Conservation (phyloP, 2,329 filamentous ascomycete species). For the Pezizomycotina sp. region DNA sequence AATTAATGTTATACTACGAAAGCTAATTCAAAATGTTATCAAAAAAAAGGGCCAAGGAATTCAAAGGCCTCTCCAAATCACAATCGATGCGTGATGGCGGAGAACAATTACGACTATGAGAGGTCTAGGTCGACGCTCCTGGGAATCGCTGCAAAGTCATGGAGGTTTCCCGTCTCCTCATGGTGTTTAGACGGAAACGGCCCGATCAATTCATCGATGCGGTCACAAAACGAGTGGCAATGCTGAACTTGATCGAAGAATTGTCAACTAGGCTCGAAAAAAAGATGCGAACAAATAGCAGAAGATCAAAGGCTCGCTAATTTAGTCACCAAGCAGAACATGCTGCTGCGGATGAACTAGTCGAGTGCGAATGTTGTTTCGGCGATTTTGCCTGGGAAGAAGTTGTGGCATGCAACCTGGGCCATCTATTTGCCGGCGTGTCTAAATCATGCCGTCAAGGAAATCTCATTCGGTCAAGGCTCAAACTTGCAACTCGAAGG, state of each 20-base stretch:
- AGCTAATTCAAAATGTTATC: conserved; percentile 16
- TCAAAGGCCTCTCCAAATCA: conserved; percentile 57
- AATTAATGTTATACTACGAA: neutral
- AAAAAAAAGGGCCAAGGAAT: conserved; percentile 41
- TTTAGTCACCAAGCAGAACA: conserved; percentile 28
- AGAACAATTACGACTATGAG: conserved; percentile 64
- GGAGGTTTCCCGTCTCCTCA: conserved; percentile 56
- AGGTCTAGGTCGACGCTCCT: conserved; percentile 54
- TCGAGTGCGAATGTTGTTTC: conserved; percentile 68
- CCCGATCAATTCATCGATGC: conserved; percentile 9
- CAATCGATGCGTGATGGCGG: conserved; percentile 62
- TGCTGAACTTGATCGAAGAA: no score
- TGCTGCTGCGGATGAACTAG: conserved; percentile 32
- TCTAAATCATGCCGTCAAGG: conserved; percentile 62
- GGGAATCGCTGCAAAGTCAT: conserved; percentile 53
- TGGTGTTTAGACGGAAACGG: conserved; percentile 39
- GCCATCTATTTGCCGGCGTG: conserved; percentile 71
- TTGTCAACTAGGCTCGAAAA: conserved; percentile 21
- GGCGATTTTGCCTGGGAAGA: conserved; percentile 54
- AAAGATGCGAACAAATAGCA: conserved; percentile 36
- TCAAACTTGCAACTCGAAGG: conserved; percentile 65
- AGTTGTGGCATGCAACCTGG: conserved; percentile 51
- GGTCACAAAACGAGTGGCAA: no score
- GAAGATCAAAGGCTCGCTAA: conserved; percentile 29
- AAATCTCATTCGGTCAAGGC: conserved; percentile 83